Percentiles rank a stretch among this genome's conserved stretches.
phyloP scores from a whole-genome alignment of 2,329 filamentous ascomycete species.

The Arthrobotrys sphaeroides region DNA sequence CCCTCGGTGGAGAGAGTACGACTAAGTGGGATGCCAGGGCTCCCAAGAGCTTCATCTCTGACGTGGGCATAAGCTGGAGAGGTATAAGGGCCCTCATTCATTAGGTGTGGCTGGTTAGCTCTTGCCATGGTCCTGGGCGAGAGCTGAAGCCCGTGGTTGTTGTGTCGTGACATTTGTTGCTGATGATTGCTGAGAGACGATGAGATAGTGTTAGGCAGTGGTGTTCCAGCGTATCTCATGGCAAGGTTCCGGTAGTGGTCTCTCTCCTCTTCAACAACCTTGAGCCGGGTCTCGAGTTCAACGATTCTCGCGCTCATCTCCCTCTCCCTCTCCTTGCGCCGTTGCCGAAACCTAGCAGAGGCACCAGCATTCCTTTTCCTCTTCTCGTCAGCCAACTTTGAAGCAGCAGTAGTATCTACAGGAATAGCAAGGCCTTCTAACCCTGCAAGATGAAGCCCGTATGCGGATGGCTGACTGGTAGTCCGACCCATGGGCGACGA shows the following conservation, averaged over 20 bases:
- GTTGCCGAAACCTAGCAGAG: constrained; percentile 80
- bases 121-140: constrained; percentile 50
- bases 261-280: constrained; percentile 70
- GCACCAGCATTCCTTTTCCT: constrained; percentile 84
- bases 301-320: constrained; percentile 76
- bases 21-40: constrained; percentile 39
- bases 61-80: constrained; percentile 52
- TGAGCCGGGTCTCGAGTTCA: constrained; percentile 69
- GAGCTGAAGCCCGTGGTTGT: constrained; percentile 40
- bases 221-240: constrained; percentile 65
- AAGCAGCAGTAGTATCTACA: constrained; percentile 82
- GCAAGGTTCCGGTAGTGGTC: constrained; percentile 77
- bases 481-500: constrained; percentile 36
- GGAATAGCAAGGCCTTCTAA: constrained; percentile 70
- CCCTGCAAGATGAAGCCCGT: constrained; percentile 56
- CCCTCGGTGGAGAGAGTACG: constrained; percentile 43
- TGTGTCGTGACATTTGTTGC: constrained; percentile 18
- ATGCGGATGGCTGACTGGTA: constrained; percentile 24
- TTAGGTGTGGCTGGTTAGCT: constrained; percentile 47
- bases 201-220: constrained; percentile 48
- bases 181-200: constrained; percentile 20
- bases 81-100: constrained; percentile 49
- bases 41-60: constrained; percentile 38
- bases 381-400: constrained; percentile 84
- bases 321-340: constrained; percentile 83